Evolutionary conservation across 805 yeast species (phyloP).

Genomic region (Yarrowia sp.): DNA sequence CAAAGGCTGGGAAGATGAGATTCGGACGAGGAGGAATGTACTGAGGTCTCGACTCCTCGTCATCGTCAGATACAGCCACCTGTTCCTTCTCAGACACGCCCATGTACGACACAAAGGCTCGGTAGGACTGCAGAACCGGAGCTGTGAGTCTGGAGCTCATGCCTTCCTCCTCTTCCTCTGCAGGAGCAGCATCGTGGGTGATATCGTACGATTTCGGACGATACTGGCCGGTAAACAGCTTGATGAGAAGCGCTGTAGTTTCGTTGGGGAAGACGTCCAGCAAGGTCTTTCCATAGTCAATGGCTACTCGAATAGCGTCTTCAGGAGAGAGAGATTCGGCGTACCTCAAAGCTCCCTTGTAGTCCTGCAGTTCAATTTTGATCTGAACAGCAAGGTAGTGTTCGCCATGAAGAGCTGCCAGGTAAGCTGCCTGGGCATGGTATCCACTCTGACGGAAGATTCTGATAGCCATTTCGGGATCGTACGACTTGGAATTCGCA

Average conservation of each 20-base stretch:
- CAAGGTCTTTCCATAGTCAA: constrained; percentile 68
- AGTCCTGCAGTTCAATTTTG: constrained; percentile 68
- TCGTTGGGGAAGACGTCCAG: constrained; percentile 76
- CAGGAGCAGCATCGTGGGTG: constrained; percentile 23
- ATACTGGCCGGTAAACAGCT: constrained; percentile 87
- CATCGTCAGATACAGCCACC: constrained; percentile 42
- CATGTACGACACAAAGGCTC: constrained; percentile 65
- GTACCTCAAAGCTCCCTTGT: constrained; percentile 65
- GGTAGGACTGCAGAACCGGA: constrained; percentile 59
- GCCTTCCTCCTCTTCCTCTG: constrained; percentile 39
- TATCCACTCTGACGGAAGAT: constrained; percentile 78
- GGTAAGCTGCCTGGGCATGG: constrained; percentile 66
- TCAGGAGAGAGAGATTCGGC: constrained; percentile 73
- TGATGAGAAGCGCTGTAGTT: constrained; percentile 81
- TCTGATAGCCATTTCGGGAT: constrained; percentile 69
- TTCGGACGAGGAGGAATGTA: constrained; percentile 93
- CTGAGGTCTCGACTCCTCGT: constrained; percentile 56
- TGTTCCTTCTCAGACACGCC: constrained; percentile 16
- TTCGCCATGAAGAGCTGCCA: constrained; percentile 75
- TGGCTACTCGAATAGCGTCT: constrained; percentile 75
- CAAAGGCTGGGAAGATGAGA: constrained; percentile 83
- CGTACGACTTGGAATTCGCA: constrained; percentile 51
- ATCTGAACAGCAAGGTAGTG: constrained; percentile 80
- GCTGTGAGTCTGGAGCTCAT: constrained; percentile 41
- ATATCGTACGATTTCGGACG: constrained; percentile 52